Conservation (phyloP, 164 flowering plant genomes). For the Cinnamomum micranthum region DNA sequence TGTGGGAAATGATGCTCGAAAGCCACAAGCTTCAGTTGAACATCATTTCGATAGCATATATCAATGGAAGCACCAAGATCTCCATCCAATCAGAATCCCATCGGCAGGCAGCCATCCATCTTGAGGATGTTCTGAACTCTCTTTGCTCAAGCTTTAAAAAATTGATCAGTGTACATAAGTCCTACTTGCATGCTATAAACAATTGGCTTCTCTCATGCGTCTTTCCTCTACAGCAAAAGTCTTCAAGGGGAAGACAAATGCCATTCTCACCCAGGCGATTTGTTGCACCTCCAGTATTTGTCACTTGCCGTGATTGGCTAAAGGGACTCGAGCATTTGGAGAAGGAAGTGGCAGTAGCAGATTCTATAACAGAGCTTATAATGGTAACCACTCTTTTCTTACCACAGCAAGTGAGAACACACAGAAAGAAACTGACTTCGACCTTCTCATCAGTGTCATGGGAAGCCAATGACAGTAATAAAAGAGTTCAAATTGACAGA, state of each 20-base stretch:
- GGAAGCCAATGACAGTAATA: constrained; percentile 22
- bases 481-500: constrained; percentile 17
- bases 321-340: constrained; percentile 36
- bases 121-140: constrained; percentile 46
- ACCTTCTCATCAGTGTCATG: constrained; percentile 23
- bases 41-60: constrained; percentile 46
- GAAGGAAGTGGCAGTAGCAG: constrained; percentile 38
- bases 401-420: constrained; percentile 69
- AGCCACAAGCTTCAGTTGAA: constrained; percentile 71
- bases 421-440: constrained; percentile 29
- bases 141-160: constrained; percentile 63
- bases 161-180: constrained; percentile 67
- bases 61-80: constrained; percentile 37
- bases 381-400: constrained; percentile 44
- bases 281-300: constrained; percentile 71
- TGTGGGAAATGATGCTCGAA: constrained; percentile 92
- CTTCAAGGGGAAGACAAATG: constrained; percentile 36
- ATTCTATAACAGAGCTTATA: constrained; percentile 52
- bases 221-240: constrained; percentile 26
- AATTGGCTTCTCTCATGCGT: constrained; percentile 82
- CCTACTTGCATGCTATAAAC: constrained; percentile 65
- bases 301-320: constrained; percentile 68
- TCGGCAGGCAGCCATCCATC: constrained; percentile 50
- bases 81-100: constrained; percentile 54
- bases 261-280: constrained; percentile 32